Base-by-base conservation (phyloP, 1,139 yeast genomes). In the Spathaspora sp. region DNA sequence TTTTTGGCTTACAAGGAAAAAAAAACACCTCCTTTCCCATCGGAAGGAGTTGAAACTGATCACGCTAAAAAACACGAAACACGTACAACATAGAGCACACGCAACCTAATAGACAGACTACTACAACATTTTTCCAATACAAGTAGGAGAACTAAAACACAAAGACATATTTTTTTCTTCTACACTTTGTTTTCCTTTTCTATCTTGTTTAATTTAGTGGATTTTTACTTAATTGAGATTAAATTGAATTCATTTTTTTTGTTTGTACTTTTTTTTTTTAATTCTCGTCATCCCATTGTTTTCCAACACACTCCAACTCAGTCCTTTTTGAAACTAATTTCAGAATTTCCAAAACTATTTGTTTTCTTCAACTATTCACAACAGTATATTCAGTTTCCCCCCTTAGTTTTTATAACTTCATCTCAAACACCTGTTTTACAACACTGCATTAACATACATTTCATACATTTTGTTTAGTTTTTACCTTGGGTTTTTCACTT, bases 221-320 rank as follows among this genome's bases (percentile, higher is more conserved):
- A n/a, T 11, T 34, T n/a, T 34, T 34, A 34, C 38, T 34, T 24
- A 18, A 34, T 34, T 34, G 24, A 34, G 38, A 34, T 34, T 34
- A 34, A 17, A 17, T 34, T n/a, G 38, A n/a, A n/a, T n/a, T n/a
- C n/a, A n/a, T n/a, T n/a, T 16, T 34, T 13, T 34, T 34, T 17
- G 23, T 34, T 34, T 34, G 38, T 34, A 11, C 24, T 34, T 10
- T 10, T 26, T 26, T 10, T 26, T 26, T 11, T 26, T 10, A 16
- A 34, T 34, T 13, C 15, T n/a, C 34, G 34, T 29, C 38, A 5
- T 16, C 23, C n/a, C 38, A 34, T 34, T 34, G 38, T 34, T 34
- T 33, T 15, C 34, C 24, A 4, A 13, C 20, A 7, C 10, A 17
- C 38, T 9, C 16, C 3, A 3, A 9, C 24, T 31, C 20, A 15